Conservation (phyloP, 768 basidiomycete genomes). For the Lactarius vividus region DNA sequence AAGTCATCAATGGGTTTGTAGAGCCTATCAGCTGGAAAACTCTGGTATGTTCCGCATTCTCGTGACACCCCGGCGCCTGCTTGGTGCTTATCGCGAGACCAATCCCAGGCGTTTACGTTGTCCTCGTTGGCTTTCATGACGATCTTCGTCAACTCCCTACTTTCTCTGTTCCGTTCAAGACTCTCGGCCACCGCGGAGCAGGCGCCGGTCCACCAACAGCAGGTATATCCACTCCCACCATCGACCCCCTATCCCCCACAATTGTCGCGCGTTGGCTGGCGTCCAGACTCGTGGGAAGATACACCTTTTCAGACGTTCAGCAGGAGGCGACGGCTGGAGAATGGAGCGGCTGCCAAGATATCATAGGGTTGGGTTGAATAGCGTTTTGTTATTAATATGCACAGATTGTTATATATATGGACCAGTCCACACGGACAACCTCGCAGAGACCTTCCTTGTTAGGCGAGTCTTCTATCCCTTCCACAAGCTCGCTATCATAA, state of each 20-base stretch:
- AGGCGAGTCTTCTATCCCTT: not conserved
- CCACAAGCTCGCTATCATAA: constrained; percentile 17
- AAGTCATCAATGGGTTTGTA: constrained; percentile 94
- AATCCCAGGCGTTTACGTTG: constrained; percentile 62
- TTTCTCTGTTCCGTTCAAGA: constrained; percentile 73
- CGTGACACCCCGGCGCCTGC: constrained; percentile 17
- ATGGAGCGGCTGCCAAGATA: constrained; percentile 25
- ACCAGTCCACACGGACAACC: constrained; percentile 8
- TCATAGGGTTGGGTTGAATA: constrained; percentile 14
- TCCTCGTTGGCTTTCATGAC: constrained; percentile 76
- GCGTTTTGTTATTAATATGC: constrained; percentile 7
- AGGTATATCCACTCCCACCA: constrained; percentile 29
- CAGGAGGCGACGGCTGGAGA: constrained; percentile 27
- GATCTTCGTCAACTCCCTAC: constrained; percentile 74
- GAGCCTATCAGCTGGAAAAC: constrained; percentile 99
- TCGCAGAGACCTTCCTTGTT: not conserved
- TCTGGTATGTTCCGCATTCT: constrained; percentile 52
- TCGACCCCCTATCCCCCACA: constrained; percentile 22
- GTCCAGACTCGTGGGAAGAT: constrained; percentile 27
- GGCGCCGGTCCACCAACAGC: constrained; percentile 15
- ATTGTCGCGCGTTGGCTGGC: constrained; percentile 21
- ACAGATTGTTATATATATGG: constrained; percentile 16
- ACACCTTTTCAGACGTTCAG: constrained; percentile 30
- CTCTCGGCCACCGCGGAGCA: constrained; percentile 42
- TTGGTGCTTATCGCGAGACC: constrained; percentile 26